Base-by-base conservation (phyloP, 1,284 basidiomycete species). In the Austroboletus niveus region DNA sequence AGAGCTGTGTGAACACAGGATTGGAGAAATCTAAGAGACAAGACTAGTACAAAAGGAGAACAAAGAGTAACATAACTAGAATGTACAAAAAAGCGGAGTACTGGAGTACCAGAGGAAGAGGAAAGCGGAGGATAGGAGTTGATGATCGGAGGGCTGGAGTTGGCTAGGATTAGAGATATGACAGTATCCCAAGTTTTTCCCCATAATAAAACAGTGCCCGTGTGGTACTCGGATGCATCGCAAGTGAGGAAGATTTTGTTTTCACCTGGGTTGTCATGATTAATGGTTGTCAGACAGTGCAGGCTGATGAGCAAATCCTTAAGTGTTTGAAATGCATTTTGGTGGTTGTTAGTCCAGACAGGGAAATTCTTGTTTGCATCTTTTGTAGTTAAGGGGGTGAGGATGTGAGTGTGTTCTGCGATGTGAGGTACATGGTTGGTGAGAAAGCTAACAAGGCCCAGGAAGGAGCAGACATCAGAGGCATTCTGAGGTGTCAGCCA, bases 201-300 rank as follows among this genome's bases (percentile, higher is more conserved):
- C 52, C 65, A 72, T 0, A 61, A 64, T 0, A 76, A 56, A 0
- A 75, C 59, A 0, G 68, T 69, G 0, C 76, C 72, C 0, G 68
- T 69, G 0, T 62, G 38, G 0, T 43, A 41, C 2, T 74, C 61
- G 10, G 66, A 70, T 0, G 73, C 70, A 50, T 78, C 69, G 0
- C 60, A 64, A 0, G 69, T 72, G 0, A 77, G 47, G 48, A 71
- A 77, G 5, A 76, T 71, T 0, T 64, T 49, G 34, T 75, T 69
- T 0, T 58, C 42, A 8, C 59, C 59, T 0, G 59, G 51, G 20
- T 70, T 57, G 0, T 68, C 51, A 43, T 75, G 70, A 47, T 72
- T 57, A 29, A 54, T 52, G 0, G 57, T 60, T 0, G 22, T 41
- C 3, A 41, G 40, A 27, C 22, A 41, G 4, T 9, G 11, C 6